phyloP scores from a whole-genome alignment of 1,284 basidiomycete genomes.

The Boletus semigastroideus region DNA sequence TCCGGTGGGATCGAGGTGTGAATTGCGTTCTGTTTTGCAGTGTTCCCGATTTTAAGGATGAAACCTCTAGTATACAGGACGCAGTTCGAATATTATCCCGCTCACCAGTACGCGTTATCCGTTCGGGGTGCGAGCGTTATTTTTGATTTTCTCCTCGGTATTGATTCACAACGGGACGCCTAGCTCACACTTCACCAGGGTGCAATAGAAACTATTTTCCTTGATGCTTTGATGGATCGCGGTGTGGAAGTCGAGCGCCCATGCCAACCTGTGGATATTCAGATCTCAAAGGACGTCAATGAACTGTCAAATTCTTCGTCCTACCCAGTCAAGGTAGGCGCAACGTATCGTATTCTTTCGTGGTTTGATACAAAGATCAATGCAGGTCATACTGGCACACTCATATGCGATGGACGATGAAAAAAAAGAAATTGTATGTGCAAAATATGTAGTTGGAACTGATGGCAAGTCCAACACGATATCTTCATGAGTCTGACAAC shows the following conservation, averaged over 20 bases:
- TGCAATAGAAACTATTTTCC: conserved; percentile 67
- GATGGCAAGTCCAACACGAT: conserved; percentile 44
- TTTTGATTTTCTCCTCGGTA: neutral
- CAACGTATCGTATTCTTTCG: neutral
- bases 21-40: neutral
- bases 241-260: conserved; percentile 61
- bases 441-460: conserved; percentile 63
- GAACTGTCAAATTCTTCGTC: conserved; percentile 44
- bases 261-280: conserved; percentile 52
- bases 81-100: conserved; percentile 36
- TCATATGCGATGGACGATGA: conserved; percentile 32
- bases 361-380: neutral
- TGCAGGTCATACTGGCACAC: conserved; percentile 43
- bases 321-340: conserved; percentile 55
- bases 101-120: conserved; percentile 37
- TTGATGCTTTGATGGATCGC: conserved; percentile 57
- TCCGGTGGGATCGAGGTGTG: conserved; percentile 61
- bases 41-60: neutral
- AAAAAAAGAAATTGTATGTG: conserved; percentile 25
- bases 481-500: neutral
- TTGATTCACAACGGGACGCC: neutral
- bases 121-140: neutral
- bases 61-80: conserved; percentile 51
- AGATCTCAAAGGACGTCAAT: conserved; percentile 46
- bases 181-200: conserved; percentile 69